Evolutionary conservation across 257 asterid species (phyloP), one percentile per base, ranked within the genome.

Genomic region (Echites panduratus): DNA sequence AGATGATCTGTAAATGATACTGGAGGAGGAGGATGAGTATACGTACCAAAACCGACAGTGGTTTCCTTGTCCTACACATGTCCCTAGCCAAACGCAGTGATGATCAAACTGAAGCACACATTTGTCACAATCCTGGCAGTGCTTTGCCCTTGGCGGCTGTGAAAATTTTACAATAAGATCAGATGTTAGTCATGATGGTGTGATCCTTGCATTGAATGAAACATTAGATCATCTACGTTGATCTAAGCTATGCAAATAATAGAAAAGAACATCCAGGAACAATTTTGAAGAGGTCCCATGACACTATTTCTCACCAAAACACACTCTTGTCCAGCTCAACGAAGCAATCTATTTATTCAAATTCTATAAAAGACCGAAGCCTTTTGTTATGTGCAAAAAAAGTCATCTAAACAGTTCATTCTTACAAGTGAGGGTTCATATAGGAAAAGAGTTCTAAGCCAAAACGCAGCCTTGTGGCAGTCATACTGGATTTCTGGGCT

Each of bases 101-200:
- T 95, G 99, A 87, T 95, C 99, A 86, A 92, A 95, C 81, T 95
- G 97, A 86, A 95, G 98, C 77, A 95, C 89, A 53, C 99, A 92
- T 84, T 83, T 95, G 85, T 92, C 95, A 79, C 99, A 95, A 79
- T 92, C 99, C 77, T 89, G 90, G 71, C 99, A 95, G 81, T 95
- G 99, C 82, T 92, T 95, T 77, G 98, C 84, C 70, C 99, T 88
- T 53, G 99, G 99, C 66, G 99, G 99, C 99, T 95, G 82, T 84
- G 83, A 76, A 73, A 80, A 59, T 72, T 58, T 77, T 62, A 49
- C 54, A 78, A 65, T 53, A 32, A 75, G 38, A 67, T 69, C 76
- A 83, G 72, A 66, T 59, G 68, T 40, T 58, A 53, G 48, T 24
- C 64, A 69, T 58, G n/a, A 70, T 45, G 62, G 75, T 53, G 44